Evolutionary conservation across 2,329 filamentous ascomycete genomes (phyloP), one percentile per base, ranked within the genome.

Genomic region (Massarina eburnea): DNA sequence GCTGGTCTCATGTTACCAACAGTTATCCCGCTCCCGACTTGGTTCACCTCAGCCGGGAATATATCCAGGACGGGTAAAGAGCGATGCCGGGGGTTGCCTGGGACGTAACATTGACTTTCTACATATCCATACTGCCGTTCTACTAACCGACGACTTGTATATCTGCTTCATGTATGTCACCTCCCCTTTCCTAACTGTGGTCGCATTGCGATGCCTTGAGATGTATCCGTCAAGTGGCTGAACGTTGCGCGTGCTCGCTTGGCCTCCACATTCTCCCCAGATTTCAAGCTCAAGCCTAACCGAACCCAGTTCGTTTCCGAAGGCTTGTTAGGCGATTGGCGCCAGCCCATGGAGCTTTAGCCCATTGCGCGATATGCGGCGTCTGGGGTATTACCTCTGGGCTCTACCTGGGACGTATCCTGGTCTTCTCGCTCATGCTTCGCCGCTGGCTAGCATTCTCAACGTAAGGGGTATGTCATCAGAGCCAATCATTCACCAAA

Each of bases 51-150:
- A 7, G 17, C 17, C 21, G 59, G 62, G 39, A 39, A 22, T 52
- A 46, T 55, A 44, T 41, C 56, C 59, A 49, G 48, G 51, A 62
- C 50, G 37, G 58, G 54, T 48, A 49, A 52, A 42, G 46, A 18
- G 39, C 22, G 32, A 46, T 58, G 61, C 56, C 49, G 52, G 51
- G 50, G 52, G 44, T 45, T 22, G n/a, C n/a, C n/a, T n/a, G n/a
- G n/a, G n/a, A n/a, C n/a, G n/a, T n/a, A n/a, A n/a, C n/a, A n/a
- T n/a, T n/a, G n/a, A n/a, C n/a, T n/a, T n/a, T n/a, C n/a, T n/a
- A n/a, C n/a, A n/a, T n/a, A n/a, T n/a, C n/a, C n/a, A n/a, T n/a
- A n/a, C n/a, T n/a, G n/a, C n/a, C n/a, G n/a, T n/a, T n/a, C n/a
- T n/a, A n/a, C n/a, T n/a, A n/a, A n/a, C n/a, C n/a, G n/a, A n/a